Base-by-base conservation (phyloP, 805 yeast species). In the Metschnikowia reukaufii region DNA sequence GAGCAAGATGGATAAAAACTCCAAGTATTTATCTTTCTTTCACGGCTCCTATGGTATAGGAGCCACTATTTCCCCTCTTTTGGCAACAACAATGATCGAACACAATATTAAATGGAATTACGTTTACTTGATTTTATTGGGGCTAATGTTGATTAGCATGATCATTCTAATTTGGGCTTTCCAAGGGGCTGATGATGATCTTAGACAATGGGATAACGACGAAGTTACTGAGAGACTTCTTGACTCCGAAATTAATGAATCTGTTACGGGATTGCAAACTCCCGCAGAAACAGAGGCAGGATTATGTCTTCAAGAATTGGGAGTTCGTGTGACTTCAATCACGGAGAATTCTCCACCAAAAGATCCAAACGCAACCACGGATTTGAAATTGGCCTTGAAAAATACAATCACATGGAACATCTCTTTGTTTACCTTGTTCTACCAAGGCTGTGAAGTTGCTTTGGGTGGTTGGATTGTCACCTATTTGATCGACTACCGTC, bases 1-100 rank as follows among this genome's bases (percentile, higher is more conserved):
- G 19, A 45, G 57, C 36, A 53, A 55, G n/a, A 45, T 61, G 39
- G 57, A 58, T 12, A 59, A 60, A 19, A 49, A 54, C 29, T 55
- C 64, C 12, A 51, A 47, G 30, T 55, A 55, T 20, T 44, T 61
- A 16, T 55, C 59, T 4, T 45, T 48, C 15, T 59, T 56, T 47
- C 64, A 60, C 37, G 65, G 61, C 12, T 42, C 51, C 12, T 61
- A 61, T 47, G 65, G 65, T 5, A 16, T 57, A n/a, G 64, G 64
- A 6, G 56, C 63, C 36, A 44, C 66, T 51, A 39, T 64, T 6
- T 52, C 61, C 8, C 63, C 63, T 3, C 45, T 59, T 33, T 38
- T 52, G 20, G 61, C 62, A 17, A 58, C 61, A 3, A 45, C 55
- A 7, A 48, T 57, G 48, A 45, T 58, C 4, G 55, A 54, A 20